Conservation (phyloP, 495 filamentous ascomycete species). For the Pyrenula aspistea region DNA sequence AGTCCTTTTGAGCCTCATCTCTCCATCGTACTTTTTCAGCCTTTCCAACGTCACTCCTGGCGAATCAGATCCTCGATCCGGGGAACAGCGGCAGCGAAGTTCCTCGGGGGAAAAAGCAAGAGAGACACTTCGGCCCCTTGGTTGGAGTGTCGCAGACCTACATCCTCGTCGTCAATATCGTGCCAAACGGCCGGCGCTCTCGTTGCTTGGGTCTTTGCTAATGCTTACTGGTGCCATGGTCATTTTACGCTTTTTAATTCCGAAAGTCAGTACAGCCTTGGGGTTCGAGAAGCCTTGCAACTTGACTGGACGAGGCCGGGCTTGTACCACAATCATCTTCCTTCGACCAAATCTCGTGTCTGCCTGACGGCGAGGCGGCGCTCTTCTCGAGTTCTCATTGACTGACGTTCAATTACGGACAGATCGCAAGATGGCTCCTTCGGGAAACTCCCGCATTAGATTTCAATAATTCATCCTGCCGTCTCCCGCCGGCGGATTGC, state of each 20-base stretch:
- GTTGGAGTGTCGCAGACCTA: neutral
- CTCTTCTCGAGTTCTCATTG: neutral
- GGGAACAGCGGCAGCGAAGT: too few species aligned
- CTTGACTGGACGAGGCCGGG: too few species aligned
- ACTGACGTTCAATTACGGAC: neutral
- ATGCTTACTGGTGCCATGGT: too few species aligned
- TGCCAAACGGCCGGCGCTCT: neutral
- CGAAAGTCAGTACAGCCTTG: too few species aligned
- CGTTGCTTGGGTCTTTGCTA: too few species aligned
- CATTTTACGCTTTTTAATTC: too few species aligned
- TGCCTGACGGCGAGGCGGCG: neutral
- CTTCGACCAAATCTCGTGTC: neutral
- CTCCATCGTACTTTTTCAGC: too few species aligned
- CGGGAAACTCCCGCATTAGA: neutral
- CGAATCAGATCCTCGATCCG: neutral
- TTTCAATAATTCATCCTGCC: neutral
- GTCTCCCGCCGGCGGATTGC: neutral
- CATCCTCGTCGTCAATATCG: neutral
- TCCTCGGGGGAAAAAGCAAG: too few species aligned
- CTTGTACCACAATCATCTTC: neutral
- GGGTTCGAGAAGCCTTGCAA: too few species aligned
- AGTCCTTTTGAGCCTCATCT: neutral
- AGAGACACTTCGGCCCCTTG: too few species aligned
- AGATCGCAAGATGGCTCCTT: neutral
- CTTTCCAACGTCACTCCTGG: neutral